These are phyloP conservation scores for Hanseniaspora occidentalis DNA, from an alignment of 805 yeast species.

Conservation along the genomic window DNA sequence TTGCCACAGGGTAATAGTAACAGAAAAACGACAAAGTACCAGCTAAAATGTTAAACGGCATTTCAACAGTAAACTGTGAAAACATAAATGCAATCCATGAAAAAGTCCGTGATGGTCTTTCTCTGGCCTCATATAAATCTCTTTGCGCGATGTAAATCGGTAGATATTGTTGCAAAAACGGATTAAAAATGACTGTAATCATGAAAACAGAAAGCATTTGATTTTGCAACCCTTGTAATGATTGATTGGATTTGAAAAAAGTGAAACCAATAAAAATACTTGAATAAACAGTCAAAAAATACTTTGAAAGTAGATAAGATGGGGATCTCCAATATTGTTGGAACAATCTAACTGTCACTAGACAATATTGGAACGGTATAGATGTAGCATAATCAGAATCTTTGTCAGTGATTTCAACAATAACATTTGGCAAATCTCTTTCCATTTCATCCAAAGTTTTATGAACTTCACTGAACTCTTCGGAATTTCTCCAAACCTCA, in stretches of 20 bases:
- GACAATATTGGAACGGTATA: constrained; percentile 27
- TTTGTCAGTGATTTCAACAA: constrained; percentile 22
- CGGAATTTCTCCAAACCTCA: constrained; percentile 67
- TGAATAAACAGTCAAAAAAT: constrained; percentile 38
- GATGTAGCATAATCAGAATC: constrained; percentile 33
- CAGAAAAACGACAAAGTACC: constrained; percentile 54
- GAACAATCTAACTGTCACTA: constrained; percentile 42
- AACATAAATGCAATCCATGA: constrained; percentile 51
- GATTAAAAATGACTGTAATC: constrained; percentile 28
- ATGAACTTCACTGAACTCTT: constrained; percentile 45
- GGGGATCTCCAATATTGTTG: constrained; percentile 63
- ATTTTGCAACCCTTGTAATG: constrained; percentile 30
- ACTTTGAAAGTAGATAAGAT: constrained; percentile 46
- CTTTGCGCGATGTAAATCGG: constrained; percentile 26
- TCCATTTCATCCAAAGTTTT: constrained; percentile 56
- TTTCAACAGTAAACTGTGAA: constrained; percentile 52
- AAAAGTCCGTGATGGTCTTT: constrained; percentile 29
- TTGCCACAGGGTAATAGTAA: constrained; percentile 64
- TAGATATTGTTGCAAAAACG: constrained; percentile 29
- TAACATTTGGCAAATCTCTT: constrained; percentile 33
- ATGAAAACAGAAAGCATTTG: constrained; percentile 28
- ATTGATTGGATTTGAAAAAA: constrained; percentile 38
- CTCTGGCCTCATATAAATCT: constrained; percentile 30
- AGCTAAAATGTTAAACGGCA: constrained; percentile 48
- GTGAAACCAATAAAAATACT: constrained; percentile 63